Percentiles rank a stretch among this genome's conserved stretches.
Conservation (phyloP, 352 stramenopile genomes). For the Phytophthora sansomeana region DNA sequence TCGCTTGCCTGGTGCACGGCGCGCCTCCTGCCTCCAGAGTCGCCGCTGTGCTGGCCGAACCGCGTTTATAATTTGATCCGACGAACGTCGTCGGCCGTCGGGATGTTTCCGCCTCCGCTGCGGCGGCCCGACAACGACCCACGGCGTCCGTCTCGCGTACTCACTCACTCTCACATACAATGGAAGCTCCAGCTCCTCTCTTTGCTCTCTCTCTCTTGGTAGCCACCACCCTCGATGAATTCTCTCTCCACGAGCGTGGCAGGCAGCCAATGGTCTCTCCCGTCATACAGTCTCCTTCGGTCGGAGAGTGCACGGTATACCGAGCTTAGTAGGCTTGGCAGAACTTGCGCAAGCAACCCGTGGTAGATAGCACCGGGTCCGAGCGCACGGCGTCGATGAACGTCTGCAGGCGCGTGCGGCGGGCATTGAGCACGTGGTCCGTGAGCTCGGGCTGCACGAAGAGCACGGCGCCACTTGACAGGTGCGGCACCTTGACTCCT, state of each 20-base stretch:
- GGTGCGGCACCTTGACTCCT: conserved; percentile 58
- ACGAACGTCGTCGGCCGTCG: conserved; percentile 11
- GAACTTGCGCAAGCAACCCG: conserved; percentile 72
- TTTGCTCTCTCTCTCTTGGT: conserved; percentile 3
- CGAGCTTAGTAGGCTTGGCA: conserved; percentile 70
- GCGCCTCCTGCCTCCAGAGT: conserved; percentile 4
- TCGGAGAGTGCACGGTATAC: conserved; percentile 28
- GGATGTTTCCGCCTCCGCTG: conserved; percentile 19
- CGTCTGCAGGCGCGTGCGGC: conserved; percentile 60
- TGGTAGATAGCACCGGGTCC: conserved; percentile 53
- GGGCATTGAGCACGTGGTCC: conserved; percentile 70
- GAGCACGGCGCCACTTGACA: conserved; percentile 69
- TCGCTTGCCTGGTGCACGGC: conserved; percentile 5
- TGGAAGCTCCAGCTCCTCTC: conserved; percentile 23
- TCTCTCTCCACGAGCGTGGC: conserved; percentile 28
- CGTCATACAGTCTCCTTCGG: conserved; percentile 32
- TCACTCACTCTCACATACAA: conserved; percentile 33
- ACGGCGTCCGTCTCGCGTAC: conserved; percentile 17
- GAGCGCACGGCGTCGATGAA: conserved; percentile 66
- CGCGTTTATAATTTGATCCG: conserved; percentile 22
- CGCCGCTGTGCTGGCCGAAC: conserved; percentile 5
- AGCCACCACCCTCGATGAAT: conserved; percentile 22
- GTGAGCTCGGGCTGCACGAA: conserved; percentile 78
- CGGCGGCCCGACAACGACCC: conserved; percentile 16
- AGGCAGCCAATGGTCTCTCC: conserved; percentile 14